phyloP scores from a whole-genome alignment of 108 stramenopile species.

The Bacterosira constricta region DNA sequence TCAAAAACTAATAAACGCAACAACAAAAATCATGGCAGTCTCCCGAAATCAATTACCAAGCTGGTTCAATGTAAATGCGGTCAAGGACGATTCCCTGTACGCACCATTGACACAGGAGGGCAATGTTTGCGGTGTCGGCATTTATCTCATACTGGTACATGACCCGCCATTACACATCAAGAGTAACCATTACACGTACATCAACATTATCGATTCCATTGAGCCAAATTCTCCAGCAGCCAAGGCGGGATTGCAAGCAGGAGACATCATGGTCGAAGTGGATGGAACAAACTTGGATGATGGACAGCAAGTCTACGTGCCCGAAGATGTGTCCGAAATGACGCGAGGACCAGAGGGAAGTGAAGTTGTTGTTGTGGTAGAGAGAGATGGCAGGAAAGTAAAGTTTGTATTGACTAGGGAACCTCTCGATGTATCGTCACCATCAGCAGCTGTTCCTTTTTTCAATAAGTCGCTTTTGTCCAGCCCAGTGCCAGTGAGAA shows the following conservation, averaged over 20 bases:
- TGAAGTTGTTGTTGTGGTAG: conserved; percentile 61
- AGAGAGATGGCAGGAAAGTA: conserved; percentile 55
- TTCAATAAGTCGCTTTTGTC: not conserved
- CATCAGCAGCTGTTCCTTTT: not conserved
- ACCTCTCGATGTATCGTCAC: conserved; percentile 12
- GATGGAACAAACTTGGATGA: conserved; percentile 62
- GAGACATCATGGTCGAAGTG: conserved; percentile 64
- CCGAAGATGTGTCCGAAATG: conserved; percentile 65
- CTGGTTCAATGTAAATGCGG: no score
- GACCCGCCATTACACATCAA: not conserved
- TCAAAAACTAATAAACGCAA: no score
- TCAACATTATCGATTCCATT: conserved; percentile 1
- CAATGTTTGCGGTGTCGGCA: not conserved
- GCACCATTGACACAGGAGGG: conserved; percentile 9
- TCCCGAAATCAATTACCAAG: no score
- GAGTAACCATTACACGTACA: not conserved
- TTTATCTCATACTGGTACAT: not conserved
- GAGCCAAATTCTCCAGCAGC: conserved; percentile 66
- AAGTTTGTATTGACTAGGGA: conserved; percentile 74
- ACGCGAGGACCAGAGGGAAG: conserved; percentile 69
- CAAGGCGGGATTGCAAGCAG: conserved; percentile 54
- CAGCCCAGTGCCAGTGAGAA: not conserved
- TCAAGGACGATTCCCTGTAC: conserved; percentile 1
- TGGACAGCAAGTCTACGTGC: conserved; percentile 36
- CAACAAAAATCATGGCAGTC: no score